Conservation (phyloP, 345 rosid genomes). For the Corchorus capsularis region DNA sequence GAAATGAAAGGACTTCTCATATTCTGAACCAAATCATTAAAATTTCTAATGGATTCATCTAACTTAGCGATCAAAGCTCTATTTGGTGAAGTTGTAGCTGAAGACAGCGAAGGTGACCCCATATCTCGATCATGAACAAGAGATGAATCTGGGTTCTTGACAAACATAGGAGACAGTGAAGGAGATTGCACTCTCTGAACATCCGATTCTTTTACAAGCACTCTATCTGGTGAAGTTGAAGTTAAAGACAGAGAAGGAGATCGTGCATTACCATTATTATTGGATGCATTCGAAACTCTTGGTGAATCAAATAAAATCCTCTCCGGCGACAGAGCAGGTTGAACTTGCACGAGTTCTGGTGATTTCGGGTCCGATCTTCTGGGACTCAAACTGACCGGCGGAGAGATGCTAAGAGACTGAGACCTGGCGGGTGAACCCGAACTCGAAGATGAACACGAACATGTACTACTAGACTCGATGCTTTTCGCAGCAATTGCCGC, state of each 20-base stretch:
- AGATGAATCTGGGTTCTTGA: conserved; percentile 7
- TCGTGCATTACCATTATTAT: conserved; percentile 19
- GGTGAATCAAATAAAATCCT: conserved; percentile 31
- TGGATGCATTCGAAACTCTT: conserved; percentile 4
- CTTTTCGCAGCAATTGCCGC: conserved; percentile 38
- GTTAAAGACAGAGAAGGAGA: conserved; percentile 43
- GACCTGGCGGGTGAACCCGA: conserved; percentile 81
- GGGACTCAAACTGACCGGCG: conserved; percentile 68
- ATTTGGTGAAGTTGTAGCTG: conserved; percentile 33
- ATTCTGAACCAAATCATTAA: conserved; percentile 26
- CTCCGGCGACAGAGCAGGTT: conserved; percentile 15
- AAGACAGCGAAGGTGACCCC: conserved; percentile 43
- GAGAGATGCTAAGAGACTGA: conserved; percentile 76
- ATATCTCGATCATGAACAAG: neutral
- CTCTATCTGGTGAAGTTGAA: conserved; percentile 39
- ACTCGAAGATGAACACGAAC: conserved; percentile 66
- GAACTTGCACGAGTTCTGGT: conserved; percentile 32
- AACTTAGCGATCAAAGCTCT: conserved; percentile 20
- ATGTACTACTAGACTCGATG: conserved; percentile 52
- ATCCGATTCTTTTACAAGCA: conserved; percentile 23
- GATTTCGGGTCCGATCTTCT: conserved; percentile 61
- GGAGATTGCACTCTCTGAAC: conserved; percentile 27
- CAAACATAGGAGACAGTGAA: conserved; percentile 18
- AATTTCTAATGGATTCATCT: conserved; percentile 19
- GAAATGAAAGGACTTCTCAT: conserved; percentile 11